Evolutionary conservation across 352 stramenopile genomes (phyloP), one percentile per base, ranked within the genome.

Genomic region (Halophytophthora polymorphica): DNA sequence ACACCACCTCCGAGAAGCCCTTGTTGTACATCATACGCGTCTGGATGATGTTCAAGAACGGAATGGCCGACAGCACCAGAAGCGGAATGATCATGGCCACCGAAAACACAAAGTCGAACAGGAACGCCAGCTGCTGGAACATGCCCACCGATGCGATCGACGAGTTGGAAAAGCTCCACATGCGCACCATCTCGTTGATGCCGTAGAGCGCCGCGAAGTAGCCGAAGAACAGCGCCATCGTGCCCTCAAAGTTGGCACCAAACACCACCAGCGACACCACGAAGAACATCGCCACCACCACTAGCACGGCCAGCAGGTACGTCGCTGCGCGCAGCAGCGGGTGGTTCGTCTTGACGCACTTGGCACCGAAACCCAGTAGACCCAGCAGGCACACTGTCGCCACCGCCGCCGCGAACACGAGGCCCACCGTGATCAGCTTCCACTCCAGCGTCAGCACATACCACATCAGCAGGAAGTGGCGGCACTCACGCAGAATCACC

Each of bases 11-110:
- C 2, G 81, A 91, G 50, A 94, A 94, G 33, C 81, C 81, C 70
- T 94, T 86, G 63, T 94, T 94, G 77, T 92, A 94, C 83, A 94
- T 94, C 83, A 94, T 94, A 54, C 83, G 82, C 45, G 83, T 92
- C 63, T 94, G 83, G 29, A 94, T 86, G 14, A 91, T 86, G 57
- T 92, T 92, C 36, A 94, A 46, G 61, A 94, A 94, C 49, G 83
- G 83, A 31, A 94, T 87, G 25, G 69, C 75, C 50, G 81, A 92
- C 65, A 94, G 78, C 23, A 92, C 62, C 18, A 94, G 62, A 22
- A 94, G 63, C 41, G 82, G 81, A 14, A 90, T 50, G 28, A 92
- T 83, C 71, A 92, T 86, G 6, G 74, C 53, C 33, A 77, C 59
- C 23, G 79, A 76, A 50, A 92, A 92, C 8, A 94, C 41, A 50